Conservation (phyloP, 1,284 basidiomycete genomes). For the Malassezia yamatoensis region DNA sequence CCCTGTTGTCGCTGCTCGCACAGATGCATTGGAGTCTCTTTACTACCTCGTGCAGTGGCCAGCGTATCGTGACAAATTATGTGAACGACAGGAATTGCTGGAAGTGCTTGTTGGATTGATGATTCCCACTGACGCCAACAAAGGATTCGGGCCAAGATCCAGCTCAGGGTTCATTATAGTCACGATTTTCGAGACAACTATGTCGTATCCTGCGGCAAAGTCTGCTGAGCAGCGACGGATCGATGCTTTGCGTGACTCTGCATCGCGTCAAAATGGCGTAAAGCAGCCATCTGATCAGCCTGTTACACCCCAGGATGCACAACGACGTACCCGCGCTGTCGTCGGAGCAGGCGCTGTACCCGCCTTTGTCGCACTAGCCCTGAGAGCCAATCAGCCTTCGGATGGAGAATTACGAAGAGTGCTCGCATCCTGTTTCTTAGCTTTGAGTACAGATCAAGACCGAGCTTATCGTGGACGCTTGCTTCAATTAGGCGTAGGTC, state of each 20-base stretch:
- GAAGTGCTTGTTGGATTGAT: slow-evolving; percentile 18
- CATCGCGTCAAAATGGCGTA: neutral
- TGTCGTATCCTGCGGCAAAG: slow-evolving; percentile 22
- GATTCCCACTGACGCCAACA: neutral
- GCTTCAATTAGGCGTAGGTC: slow-evolving; percentile 71
- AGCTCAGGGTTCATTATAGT: slow-evolving; percentile 22
- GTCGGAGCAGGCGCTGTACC: slow-evolving; percentile 26
- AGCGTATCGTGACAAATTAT: slow-evolving; percentile 17
- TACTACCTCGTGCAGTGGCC: slow-evolving; percentile 31
- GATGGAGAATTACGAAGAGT: neutral
- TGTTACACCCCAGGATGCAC: slow-evolving; percentile 9
- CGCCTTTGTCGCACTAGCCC: slow-evolving; percentile 21
- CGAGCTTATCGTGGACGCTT: slow-evolving; percentile 66
- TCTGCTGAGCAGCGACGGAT: slow-evolving; percentile 32
- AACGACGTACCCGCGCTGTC: slow-evolving; percentile 21
- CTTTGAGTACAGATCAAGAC: slow-evolving; percentile 52
- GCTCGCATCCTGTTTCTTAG: slow-evolving; percentile 16
- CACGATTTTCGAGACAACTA: slow-evolving; percentile 26
- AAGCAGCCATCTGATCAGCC: neutral
- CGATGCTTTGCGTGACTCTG: slow-evolving; percentile 25
- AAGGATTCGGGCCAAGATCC: neutral
- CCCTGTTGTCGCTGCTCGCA: slow-evolving; percentile 13
- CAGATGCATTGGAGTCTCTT: slow-evolving; percentile 28
- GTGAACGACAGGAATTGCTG: slow-evolving; percentile 19
- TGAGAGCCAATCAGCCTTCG: neutral